Conservation (phyloP, 352 stramenopile species). For the Hyaloperonospora arabidopsidis region DNA sequence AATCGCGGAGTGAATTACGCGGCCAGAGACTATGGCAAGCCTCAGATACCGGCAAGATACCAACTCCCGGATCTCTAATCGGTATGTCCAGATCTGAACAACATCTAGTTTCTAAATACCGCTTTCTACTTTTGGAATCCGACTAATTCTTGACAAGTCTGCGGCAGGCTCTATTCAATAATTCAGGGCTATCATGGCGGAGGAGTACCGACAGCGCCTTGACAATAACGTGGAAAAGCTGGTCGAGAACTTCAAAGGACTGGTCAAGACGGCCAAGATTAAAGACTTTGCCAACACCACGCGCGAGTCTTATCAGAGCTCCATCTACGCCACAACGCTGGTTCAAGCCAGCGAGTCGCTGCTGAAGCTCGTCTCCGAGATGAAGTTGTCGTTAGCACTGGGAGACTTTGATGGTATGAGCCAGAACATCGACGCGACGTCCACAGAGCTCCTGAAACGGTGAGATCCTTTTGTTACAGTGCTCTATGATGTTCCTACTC, state of each 20-base stretch:
- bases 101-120: too few relatives aligned
- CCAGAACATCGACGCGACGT: conserved; percentile 67
- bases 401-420: conserved; percentile 84
- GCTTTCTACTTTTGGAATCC: too few relatives aligned
- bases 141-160: background rate
- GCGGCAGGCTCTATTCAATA: background rate
- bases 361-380: conserved; percentile 72
- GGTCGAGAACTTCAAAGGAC: conserved; percentile 81
- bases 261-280: conserved; percentile 75
- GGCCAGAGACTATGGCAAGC: too few relatives aligned
- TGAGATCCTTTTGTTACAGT: conserved; percentile 9
- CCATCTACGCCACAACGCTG: conserved; percentile 74
- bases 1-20: too few relatives aligned
- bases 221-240: conserved; percentile 86
- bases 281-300: conserved; percentile 78
- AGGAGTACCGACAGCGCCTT: conserved; percentile 77
- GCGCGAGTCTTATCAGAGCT: conserved; percentile 71
- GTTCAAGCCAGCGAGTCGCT: conserved; percentile 76
- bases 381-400: conserved; percentile 73
- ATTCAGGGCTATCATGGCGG: conserved; percentile 40
- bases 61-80: too few relatives aligned
- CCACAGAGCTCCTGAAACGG: conserved; percentile 63
- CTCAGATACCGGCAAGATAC: too few relatives aligned
- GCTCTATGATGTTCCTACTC: background rate
- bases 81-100: too few relatives aligned